Base-by-base conservation (phyloP, 2,329 filamentous ascomycete genomes). In the Fusarium tricinctum region DNA sequence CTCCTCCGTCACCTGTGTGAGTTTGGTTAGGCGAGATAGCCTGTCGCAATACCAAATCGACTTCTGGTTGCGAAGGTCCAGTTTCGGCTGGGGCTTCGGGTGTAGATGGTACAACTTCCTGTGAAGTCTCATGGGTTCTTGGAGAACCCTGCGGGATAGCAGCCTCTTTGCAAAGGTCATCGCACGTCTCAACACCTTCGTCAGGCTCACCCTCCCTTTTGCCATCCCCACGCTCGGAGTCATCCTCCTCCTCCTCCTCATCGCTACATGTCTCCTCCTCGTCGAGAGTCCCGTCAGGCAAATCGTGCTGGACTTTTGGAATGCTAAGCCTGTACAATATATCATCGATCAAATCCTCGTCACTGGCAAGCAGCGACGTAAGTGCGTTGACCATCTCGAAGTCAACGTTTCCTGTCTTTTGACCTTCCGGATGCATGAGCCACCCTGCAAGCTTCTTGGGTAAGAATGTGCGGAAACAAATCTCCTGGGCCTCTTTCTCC, bases 291-390 rank as follows among this genome's bases (percentile, higher is more conserved):
- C 32, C 15, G 17, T 17, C 32, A 8, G 32, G 32, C 1, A 8
- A 6, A 15, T 5, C 17, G 32, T 15, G 5, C 2, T 5, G 8
- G 17, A 35, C 7, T 15, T 17, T 15, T 8, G 32, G 17, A 17
- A 69, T 60, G 19, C 66, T 58, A 28, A 58, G 60, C n/a, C 64
- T 48, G 12, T 65, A 48, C 8, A 65, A 56, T 52, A 65, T 44
- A 4, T 58, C 56, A 22, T 61, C 60, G 17, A 61, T 40, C n/a
- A 39, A 56, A 13, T 17, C 54, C 42, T 12, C 17, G 12, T 55
- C 47, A 51, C 44, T 49, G 5, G 55, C 49, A 56, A 69, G 28
- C 6, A 69, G 58, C 9, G 58, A 51, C 13, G 58, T 58, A 8
- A 69, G 30, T 5, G 49, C 49, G 9, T 58, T 66, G 19, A 69